Evolutionary conservation across 2,329 filamentous ascomycete species (phyloP).

Genomic region (Penicillium aurantiogriseum): DNA sequence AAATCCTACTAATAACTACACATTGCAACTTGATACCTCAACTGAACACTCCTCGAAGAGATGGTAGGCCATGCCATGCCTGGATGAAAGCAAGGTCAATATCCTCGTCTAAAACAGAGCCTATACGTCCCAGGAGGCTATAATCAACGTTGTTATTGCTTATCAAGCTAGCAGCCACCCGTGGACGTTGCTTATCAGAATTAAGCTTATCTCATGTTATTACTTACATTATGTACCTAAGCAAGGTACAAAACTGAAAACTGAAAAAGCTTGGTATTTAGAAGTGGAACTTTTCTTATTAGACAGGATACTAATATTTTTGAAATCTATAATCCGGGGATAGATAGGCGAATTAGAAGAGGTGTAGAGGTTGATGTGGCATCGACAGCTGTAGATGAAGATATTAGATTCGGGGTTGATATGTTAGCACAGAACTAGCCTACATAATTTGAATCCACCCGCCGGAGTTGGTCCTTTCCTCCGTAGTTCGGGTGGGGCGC

Average conservation of each 20-base stretch:
- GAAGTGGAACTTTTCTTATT: not conserved
- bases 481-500: not conserved
- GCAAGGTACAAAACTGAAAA: too few relatives aligned
- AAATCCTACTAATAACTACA: not conserved
- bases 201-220: conserved; percentile 4
- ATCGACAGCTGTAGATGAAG: not conserved
- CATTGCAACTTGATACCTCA: not conserved
- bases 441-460: not conserved
- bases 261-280: not conserved
- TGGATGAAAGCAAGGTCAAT: not conserved
- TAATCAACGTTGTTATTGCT: not conserved
- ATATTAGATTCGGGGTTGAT: not conserved
- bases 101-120: not conserved
- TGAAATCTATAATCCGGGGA: not conserved
- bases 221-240: too few relatives aligned
- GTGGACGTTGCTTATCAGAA: not conserved
- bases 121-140: too few relatives aligned
- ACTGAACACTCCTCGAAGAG: not conserved
- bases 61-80: not conserved
- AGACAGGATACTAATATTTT: not conserved
- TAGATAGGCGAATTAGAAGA: not conserved
- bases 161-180: not conserved
- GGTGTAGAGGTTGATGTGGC: not conserved
- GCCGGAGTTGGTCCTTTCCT: conserved; percentile 1
- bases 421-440: not conserved